A percentile compares a stretch with the other conserved stretches of the same genome.
Conservation (phyloP, 1,139 yeast genomes). For the Taphrina wiesneri region DNA sequence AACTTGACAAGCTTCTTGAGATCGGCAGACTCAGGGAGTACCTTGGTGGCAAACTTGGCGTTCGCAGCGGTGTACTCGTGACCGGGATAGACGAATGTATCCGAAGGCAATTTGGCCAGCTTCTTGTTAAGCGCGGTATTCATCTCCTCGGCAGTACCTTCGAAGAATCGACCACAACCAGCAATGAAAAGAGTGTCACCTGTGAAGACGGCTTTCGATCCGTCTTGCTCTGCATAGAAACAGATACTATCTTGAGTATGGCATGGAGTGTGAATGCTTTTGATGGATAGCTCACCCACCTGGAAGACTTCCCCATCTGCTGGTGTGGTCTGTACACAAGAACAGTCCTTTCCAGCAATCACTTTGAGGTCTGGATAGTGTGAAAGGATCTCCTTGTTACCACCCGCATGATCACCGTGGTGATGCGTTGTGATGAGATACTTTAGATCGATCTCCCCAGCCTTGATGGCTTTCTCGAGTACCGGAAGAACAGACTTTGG, state of each 20-base stretch:
- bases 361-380: slow-evolving; percentile 52
- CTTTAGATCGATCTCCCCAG: slow-evolving; percentile 52
- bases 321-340: slow-evolving; percentile 68
- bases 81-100: slow-evolving; percentile 79
- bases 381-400: slow-evolving; percentile 57
- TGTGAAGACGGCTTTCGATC: slow-evolving; percentile 76
- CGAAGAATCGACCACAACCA: slow-evolving; percentile 97
- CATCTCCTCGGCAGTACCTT: slow-evolving; percentile 80
- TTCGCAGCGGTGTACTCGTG: slow-evolving; percentile 91
- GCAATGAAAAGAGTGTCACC: slow-evolving; percentile 94
- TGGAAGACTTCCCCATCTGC: slow-evolving; percentile 52
- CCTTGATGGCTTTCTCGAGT: slow-evolving; percentile 46
- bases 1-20: slow-evolving; percentile 58
- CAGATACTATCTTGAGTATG: slow-evolving; percentile 91
- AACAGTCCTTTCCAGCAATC: slow-evolving; percentile 84
- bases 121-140: slow-evolving; percentile 61
- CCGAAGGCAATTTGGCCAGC: slow-evolving; percentile 63
- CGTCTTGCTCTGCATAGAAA: slow-evolving; percentile 63
- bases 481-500: slow-evolving; percentile 60
- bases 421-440: slow-evolving; percentile 95
- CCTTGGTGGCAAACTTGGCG: slow-evolving; percentile 68
- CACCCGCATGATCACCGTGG: slow-evolving; percentile 89
- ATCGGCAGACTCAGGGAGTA: slow-evolving; percentile 55
- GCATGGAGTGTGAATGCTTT: slow-evolving; percentile 93
- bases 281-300: slow-evolving; percentile 66